Evolutionary conservation across 2,329 filamentous ascomycete species (phyloP).

Genomic region (Lachnellula suecica): DNA sequence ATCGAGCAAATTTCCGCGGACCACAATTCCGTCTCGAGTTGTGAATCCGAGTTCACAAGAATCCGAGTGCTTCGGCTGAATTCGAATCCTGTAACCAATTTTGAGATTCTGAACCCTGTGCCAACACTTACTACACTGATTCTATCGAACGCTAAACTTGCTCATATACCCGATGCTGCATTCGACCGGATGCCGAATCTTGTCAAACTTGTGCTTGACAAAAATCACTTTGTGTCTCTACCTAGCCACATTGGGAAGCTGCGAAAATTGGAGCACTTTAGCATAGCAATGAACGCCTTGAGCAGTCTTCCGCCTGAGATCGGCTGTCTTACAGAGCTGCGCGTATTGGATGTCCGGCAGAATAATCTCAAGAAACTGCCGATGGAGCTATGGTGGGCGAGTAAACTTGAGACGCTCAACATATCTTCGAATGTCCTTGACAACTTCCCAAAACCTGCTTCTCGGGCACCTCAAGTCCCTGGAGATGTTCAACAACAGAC

Average conservation of each 20-base stretch:
- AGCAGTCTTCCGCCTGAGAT: constrained; percentile 83
- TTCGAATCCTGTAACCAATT: constrained; percentile 92
- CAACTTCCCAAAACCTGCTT: constrained; percentile 83
- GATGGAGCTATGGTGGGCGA: constrained; percentile 94
- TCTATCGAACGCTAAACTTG: constrained; percentile 85
- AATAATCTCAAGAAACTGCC: constrained; percentile 91
- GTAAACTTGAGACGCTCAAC: constrained; percentile 86
- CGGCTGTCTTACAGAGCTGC: constrained; percentile 81
- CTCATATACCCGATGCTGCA: constrained; percentile 80
- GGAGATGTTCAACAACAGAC: constrained; percentile 42
- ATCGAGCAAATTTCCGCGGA: constrained; percentile 87
- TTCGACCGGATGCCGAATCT: constrained; percentile 87
- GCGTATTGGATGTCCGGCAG: constrained; percentile 82
- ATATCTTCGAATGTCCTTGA: constrained; percentile 93
- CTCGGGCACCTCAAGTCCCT: constrained; percentile 63
- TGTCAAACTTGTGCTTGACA: constrained; percentile 85
- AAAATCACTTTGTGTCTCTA: constrained; percentile 92
- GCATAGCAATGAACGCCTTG: constrained; percentile 88
- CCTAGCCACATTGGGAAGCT: constrained; percentile 83
- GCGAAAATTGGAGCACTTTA: constrained; percentile 83
- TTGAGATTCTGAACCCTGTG: constrained; percentile 75
- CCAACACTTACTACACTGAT: constrained; percentile 85
- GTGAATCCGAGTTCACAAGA: constrained; percentile 83
- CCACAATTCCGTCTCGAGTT: constrained; percentile 89
- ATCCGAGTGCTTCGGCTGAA: constrained; percentile 86